phyloP scores from a whole-genome alignment of 768 basidiomycete species.

The Chalciporus chontae region DNA sequence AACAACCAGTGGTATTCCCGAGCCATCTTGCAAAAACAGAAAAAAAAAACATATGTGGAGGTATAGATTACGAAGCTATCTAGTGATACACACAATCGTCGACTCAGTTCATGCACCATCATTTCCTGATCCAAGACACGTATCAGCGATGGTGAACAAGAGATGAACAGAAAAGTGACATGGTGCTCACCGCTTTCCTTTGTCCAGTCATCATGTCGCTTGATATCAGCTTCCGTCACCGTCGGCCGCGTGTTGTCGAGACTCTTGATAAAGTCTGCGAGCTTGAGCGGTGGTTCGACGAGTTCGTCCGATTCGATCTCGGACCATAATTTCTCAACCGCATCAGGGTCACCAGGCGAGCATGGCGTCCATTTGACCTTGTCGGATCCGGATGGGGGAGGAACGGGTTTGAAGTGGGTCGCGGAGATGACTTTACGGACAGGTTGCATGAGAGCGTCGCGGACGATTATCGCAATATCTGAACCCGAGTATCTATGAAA shows the following conservation, averaged over 20 bases:
- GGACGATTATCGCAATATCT: constrained; percentile 90
- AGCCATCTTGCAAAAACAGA: constrained; percentile 3
- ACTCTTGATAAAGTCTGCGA: constrained; percentile 80
- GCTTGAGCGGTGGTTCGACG: constrained; percentile 77
- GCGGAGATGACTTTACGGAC: constrained; percentile 94
- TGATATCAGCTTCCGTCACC: constrained; percentile 85
- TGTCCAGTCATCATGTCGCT: constrained; percentile 80
- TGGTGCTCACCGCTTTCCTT: constrained; percentile 65
- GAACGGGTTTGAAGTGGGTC: constrained; percentile 83
- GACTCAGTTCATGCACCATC: constrained; percentile 27
- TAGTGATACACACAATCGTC: neutral
- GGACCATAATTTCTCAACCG: constrained; percentile 86
- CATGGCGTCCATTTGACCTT: constrained; percentile 86
- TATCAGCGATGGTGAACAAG: neutral
- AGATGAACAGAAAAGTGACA: neutral
- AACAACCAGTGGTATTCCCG: constrained; percentile 9
- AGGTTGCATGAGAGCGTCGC: constrained; percentile 98
- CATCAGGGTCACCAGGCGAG: constrained; percentile 86
- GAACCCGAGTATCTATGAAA: constrained; percentile 81
- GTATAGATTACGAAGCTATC: constrained; percentile 18
- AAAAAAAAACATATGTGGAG: constrained; percentile 7
- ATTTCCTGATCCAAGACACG: constrained; percentile 18
- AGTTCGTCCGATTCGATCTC: constrained; percentile 85
- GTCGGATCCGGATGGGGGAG: constrained; percentile 15
- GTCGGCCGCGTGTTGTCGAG: constrained; percentile 80